Base-by-base conservation (phyloP, 2,329 filamentous ascomycete genomes). In the Exophiala mesophila region DNA sequence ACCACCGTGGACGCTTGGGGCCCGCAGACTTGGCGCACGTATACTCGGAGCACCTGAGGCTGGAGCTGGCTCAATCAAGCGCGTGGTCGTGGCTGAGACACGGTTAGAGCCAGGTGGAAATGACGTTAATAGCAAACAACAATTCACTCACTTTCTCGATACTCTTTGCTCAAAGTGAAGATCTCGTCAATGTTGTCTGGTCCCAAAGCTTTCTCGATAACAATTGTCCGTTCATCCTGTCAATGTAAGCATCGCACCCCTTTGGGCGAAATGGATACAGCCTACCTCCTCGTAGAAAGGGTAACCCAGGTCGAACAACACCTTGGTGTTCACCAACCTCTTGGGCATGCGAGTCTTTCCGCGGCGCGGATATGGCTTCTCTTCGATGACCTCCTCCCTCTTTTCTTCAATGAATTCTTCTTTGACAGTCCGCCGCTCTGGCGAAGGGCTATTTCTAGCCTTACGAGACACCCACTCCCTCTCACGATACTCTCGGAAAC, bases 121-220 rank as follows among this genome's bases (percentile, higher is more conserved):
- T n/a, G n/a, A n/a, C n/a, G n/a, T n/a, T n/a, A n/a, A n/a, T n/a
- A n/a, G n/a, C n/a, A n/a, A n/a, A n/a, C n/a, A n/a, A n/a, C n/a
- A n/a, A n/a, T 37, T 45, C 52, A 43, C 32, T 55, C 44, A 44
- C 50, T 55, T 45, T 42, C 53, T 43, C 55, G 81, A 65, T 87
- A 88, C 21, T 83, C 80, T 57, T 88, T 85, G 63, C 87, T 94
- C 36, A 88, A 71, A 57, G 80, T 83, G 56, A 96, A 84, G 32
- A 96, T 74, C 57, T 94, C 85, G 55, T 96, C 88, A 50, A 96
- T 96, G 56, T 95, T 88, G 13, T 90, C 80, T 56, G 94, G 89
- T 12, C 87, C 85, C 4, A 97, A 74, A 7, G 90, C 89, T 59
- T 86, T 83, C 55, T 85, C 80, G 23, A 97, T 80, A 39, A 95